These are phyloP conservation scores for Raffaelea ambrosiae DNA, from an alignment of 2,329 filamentous ascomycete genomes.

Conservation along the genomic window DNA sequence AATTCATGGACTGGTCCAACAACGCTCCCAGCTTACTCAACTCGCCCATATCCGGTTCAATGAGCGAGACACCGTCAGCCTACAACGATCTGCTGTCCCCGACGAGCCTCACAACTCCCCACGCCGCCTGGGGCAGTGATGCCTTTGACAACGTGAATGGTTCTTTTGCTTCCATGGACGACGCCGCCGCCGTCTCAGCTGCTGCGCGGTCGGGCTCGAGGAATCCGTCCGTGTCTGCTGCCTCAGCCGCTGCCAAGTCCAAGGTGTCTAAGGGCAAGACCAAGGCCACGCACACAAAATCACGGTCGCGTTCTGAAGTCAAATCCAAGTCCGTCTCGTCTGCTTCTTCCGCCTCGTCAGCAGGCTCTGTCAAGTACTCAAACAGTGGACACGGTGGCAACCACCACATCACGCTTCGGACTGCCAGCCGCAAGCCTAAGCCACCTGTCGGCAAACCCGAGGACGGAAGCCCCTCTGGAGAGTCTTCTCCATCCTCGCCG, in stretches of 20 bases:
- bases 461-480: not conserved
- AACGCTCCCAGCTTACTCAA: not conserved
- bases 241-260: not conserved
- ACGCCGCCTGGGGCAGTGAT: not conserved
- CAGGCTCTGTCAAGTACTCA: not conserved
- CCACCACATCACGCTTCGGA: conserved; percentile 13
- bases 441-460: not conserved
- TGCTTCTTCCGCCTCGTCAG: conserved; percentile 4
- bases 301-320: not conserved
- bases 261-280: not conserved
- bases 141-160: not conserved
- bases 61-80: not conserved
- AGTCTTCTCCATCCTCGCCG: conserved; percentile 4
- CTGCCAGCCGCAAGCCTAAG: conserved; percentile 12
- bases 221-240: not conserved
- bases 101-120: not conserved
- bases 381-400: conserved; percentile 12
- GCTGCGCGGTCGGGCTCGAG: no score
- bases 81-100: conserved; percentile 1
- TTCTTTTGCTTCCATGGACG: not conserved
- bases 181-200: not conserved
- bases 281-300: not conserved
- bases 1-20: conserved; percentile 7
- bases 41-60: conserved; percentile 1
- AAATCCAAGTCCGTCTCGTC: conserved; percentile 6